phyloP scores from a whole-genome alignment of 108 stramenopile species.

The Fistulifera pelliculosa region DNA sequence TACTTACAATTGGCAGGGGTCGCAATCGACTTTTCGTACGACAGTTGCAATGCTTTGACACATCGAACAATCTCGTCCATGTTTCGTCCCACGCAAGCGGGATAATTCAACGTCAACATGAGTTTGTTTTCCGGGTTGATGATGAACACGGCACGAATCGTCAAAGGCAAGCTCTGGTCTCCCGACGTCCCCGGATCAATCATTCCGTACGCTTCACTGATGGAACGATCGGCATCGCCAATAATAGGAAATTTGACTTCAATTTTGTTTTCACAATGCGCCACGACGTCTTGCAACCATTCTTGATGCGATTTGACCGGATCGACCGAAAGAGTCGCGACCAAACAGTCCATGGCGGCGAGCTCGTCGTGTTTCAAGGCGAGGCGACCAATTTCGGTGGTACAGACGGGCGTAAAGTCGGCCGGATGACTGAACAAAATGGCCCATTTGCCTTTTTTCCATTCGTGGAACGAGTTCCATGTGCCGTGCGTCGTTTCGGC shows the following conservation, averaged over 20 bases:
- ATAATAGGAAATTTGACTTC: constrained; percentile 78
- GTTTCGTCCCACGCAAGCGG: constrained; percentile 75
- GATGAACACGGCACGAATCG: constrained; percentile 73
- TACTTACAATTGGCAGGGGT: constrained; percentile 56
- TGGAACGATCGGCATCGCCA: constrained; percentile 60
- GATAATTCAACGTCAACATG: constrained; percentile 75
- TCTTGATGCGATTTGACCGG: constrained; percentile 63
- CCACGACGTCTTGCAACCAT: constrained; percentile 68
- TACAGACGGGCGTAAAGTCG: constrained; percentile 83
- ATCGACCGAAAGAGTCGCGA: constrained; percentile 63
- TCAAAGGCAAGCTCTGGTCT: constrained; percentile 51
- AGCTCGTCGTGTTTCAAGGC: constrained; percentile 57
- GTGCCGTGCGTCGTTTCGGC: constrained; percentile 54
- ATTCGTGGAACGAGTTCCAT: constrained; percentile 57
- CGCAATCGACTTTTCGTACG: constrained; percentile 46
- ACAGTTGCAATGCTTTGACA: constrained; percentile 59
- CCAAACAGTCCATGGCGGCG: constrained; percentile 38
- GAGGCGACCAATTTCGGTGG: constrained; percentile 76
- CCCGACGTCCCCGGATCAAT: constrained; percentile 48
- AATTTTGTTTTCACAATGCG: constrained; percentile 57
- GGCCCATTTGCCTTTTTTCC: constrained; percentile 74
- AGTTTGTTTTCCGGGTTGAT: constrained; percentile 74
- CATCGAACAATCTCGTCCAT: constrained; percentile 78
- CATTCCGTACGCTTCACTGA: constrained; percentile 58
- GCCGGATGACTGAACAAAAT: constrained; percentile 74